phyloP scores from a whole-genome alignment of 169 alveolate genomes.

The Plasmodium cynomolgi region DNA sequence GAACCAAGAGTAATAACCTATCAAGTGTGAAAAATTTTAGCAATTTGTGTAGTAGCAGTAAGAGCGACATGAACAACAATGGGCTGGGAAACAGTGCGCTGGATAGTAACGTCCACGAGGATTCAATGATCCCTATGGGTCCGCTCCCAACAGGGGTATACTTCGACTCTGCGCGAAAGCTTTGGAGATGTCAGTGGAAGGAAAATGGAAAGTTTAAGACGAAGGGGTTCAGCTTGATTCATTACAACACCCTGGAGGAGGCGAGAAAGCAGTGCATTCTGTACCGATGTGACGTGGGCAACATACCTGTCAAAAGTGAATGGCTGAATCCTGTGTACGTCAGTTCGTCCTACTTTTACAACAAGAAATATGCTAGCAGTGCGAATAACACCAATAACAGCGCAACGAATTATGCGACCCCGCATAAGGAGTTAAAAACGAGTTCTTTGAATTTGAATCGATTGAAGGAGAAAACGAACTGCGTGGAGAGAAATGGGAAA shows the following conservation, averaged over 20 bases:
- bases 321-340: constrained; percentile 87
- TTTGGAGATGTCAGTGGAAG: constrained; percentile 93
- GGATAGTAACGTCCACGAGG: constrained; percentile 57
- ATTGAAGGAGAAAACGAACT: constrained; percentile 36
- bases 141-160: constrained; percentile 91
- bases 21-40: constrained; percentile 31
- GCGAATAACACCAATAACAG: background rate
- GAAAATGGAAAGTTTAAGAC: constrained; percentile 91
- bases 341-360: constrained; percentile 16
- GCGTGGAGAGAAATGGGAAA: background rate
- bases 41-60: constrained; percentile 5
- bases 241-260: constrained; percentile 87
- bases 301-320: constrained; percentile 88
- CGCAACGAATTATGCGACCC: background rate
- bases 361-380: constrained; percentile 50
- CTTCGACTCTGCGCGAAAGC: constrained; percentile 89
- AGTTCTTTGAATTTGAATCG: constrained; percentile 44
- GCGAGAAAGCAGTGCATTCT: constrained; percentile 89
- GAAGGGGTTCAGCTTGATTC: constrained; percentile 88
- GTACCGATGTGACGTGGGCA: constrained; percentile 89
- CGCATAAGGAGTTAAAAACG: constrained; percentile 51
- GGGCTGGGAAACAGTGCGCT: background rate
- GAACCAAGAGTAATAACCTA: constrained; percentile 65
- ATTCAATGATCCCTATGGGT: constrained; percentile 85
- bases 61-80: constrained; percentile 13